Percentiles rank a stretch among this genome's conserved stretches.
These are phyloP conservation scores for Uncinocarpus reesii DNA, from an alignment of 2,329 filamentous ascomycete species.

Conservation along the genomic window DNA sequence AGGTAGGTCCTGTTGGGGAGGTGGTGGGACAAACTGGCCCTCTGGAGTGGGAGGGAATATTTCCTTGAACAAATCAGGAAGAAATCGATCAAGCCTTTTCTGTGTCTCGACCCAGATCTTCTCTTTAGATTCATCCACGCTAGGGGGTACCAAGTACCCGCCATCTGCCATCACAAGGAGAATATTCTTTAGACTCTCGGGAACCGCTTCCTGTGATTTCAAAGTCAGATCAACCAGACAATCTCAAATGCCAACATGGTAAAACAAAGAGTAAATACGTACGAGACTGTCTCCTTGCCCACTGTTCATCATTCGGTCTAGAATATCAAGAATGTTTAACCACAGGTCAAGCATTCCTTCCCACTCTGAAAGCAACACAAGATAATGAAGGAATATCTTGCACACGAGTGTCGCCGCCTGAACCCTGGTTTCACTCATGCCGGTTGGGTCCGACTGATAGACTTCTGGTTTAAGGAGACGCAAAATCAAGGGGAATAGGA, in stretches of 20 bases:
- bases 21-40: neutral
- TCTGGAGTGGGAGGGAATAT: conserved; percentile 41
- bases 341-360: conserved; percentile 85
- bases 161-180: conserved; percentile 88
- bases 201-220: conserved; percentile 64
- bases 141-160: conserved; percentile 66
- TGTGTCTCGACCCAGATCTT: conserved; percentile 53
- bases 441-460: conserved; percentile 77
- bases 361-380: conserved; percentile 73
- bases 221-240: neutral
- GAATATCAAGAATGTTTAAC: conserved; percentile 82
- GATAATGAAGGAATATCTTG: conserved; percentile 91
- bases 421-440: conserved; percentile 92
- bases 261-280: conserved; percentile 32
- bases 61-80: conserved; percentile 50
- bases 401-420: conserved; percentile 83
- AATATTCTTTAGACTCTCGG: conserved; percentile 92
- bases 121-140: conserved; percentile 40
- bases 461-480: conserved; percentile 87
- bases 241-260: neutral
- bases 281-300: conserved; percentile 83
- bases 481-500: conserved; percentile 82
- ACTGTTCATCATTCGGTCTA: conserved; percentile 93
- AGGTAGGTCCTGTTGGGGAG: neutral
- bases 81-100: conserved; percentile 49